phyloP scores from a whole-genome alignment of 495 filamentous ascomycete species.

The Penicillium pulvis region DNA sequence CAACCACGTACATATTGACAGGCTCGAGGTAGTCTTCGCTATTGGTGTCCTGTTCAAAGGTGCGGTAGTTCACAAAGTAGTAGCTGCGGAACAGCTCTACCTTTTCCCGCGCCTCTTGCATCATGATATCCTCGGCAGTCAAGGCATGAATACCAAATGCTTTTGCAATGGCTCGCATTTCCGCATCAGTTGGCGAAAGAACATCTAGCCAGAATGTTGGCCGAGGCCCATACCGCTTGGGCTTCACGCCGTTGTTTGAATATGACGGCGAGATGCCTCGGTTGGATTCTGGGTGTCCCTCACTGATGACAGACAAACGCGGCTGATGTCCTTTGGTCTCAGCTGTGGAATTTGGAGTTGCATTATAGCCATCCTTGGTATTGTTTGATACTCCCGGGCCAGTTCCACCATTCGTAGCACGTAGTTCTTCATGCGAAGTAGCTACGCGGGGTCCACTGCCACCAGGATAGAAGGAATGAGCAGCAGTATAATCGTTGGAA shows the following conservation, averaged over 20 bases:
- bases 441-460: not conserved
- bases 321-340: conserved; percentile 22
- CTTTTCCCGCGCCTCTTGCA: conserved; percentile 91
- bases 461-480: conserved; percentile 1
- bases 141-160: conserved; percentile 93
- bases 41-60: conserved; percentile 90
- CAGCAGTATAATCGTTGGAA: conserved; percentile 12
- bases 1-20: conserved; percentile 96
- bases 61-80: conserved; percentile 97
- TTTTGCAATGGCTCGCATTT: conserved; percentile 90
- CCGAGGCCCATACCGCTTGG: conserved; percentile 77
- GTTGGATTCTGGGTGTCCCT: conserved; percentile 33
- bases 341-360: conserved; percentile 1
- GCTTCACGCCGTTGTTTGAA: conserved; percentile 40
- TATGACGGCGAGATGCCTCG: conserved; percentile 27
- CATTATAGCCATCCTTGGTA: not conserved
- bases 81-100: conserved; percentile 96
- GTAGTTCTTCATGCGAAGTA: not conserved
- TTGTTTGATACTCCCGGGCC: not conserved
- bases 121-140: conserved; percentile 94
- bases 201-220: conserved; percentile 97
- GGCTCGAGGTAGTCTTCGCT: conserved; percentile 90
- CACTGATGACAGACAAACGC: conserved; percentile 37
- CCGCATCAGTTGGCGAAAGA: conserved; percentile 82
- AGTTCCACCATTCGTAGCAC: not conserved